Evolutionary conservation across 352 stramenopile genomes (phyloP).

Genomic region (Pythium phragmiticola): DNA sequence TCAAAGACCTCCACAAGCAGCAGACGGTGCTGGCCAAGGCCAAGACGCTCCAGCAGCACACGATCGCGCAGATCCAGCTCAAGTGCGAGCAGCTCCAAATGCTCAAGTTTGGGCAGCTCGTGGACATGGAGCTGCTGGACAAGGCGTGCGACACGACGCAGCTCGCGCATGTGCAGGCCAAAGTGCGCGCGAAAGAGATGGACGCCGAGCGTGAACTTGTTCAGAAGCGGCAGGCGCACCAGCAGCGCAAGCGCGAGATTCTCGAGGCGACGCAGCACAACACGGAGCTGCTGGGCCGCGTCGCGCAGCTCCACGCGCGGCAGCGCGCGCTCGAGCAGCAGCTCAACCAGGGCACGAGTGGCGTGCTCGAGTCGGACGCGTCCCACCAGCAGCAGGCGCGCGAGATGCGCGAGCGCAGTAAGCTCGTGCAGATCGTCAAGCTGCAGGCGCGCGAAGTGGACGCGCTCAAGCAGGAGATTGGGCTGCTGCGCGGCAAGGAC

Average conservation of each 20-base stretch:
- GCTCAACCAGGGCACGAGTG: constrained; percentile 57
- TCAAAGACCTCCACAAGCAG: constrained; percentile 88
- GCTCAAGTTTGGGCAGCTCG: constrained; percentile 78
- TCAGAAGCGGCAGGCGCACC: constrained; percentile 47
- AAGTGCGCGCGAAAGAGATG: constrained; percentile 73
- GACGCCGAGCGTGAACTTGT: constrained; percentile 57
- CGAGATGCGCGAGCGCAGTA: constrained; percentile 88
- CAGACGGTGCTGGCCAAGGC: constrained; percentile 80
- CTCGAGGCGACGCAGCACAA: constrained; percentile 83
- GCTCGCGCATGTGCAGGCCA: constrained; percentile 65
- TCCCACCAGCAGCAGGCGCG: constrained; percentile 55
- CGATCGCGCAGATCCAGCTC: constrained; percentile 56
- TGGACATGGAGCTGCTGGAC: constrained; percentile 89
- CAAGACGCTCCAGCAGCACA: constrained; percentile 70
- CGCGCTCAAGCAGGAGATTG: constrained; percentile 89
- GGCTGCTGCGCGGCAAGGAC: constrained; percentile 80
- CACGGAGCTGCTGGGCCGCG: constrained; percentile 73
- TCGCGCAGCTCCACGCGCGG: constrained; percentile 72
- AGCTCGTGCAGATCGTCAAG: constrained; percentile 89
- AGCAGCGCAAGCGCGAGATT: constrained; percentile 69
- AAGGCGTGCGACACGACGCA: constrained; percentile 74
- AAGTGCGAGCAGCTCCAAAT: constrained; percentile 80
- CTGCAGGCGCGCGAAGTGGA: constrained; percentile 91
- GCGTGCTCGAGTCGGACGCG: constrained; percentile 25
- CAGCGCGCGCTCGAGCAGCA: constrained; percentile 85